A percentile compares a stretch with the other conserved stretches of the same genome.
Conservation (phyloP, 805 yeast species). For the Candida orba region DNA sequence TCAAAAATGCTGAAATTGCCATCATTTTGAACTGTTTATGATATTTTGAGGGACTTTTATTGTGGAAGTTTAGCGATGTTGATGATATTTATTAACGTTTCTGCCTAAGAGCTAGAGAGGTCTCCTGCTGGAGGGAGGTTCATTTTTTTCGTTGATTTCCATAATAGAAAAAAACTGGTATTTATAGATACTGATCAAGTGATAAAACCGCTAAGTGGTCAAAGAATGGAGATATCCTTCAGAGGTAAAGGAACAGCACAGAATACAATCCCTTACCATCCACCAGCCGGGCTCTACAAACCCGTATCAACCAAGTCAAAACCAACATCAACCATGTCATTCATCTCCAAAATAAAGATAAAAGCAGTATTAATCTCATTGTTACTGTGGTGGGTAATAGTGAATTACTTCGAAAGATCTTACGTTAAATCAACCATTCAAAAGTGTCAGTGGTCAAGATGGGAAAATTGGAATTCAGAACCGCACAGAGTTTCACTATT, state of each 20-base stretch:
- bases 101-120: neutral
- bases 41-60: too few species aligned
- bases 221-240: slow-evolving; percentile 9
- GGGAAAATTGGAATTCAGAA: slow-evolving; percentile 51
- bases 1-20: neutral
- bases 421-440: slow-evolving; percentile 38
- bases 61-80: too few species aligned
- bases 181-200: too few species aligned
- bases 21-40: too few species aligned
- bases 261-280: neutral
- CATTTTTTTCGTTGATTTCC: too few species aligned
- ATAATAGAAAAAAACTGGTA: too few species aligned
- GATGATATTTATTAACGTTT: neutral
- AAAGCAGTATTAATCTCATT: slow-evolving; percentile 10
- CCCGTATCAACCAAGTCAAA: slow-evolving; percentile 8
- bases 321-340: slow-evolving; percentile 1
- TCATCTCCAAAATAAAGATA: slow-evolving; percentile 8
- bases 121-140: too few species aligned
- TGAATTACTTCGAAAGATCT: slow-evolving; percentile 49
- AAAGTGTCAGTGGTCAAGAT: slow-evolving; percentile 53
- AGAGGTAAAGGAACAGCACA: slow-evolving; percentile 11
- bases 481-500: slow-evolving; percentile 53
- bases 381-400: slow-evolving; percentile 35
- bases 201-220: neutral
- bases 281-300: slow-evolving; percentile 4